phyloP scores from a whole-genome alignment of 2,329 filamentous ascomycete species.

The Annulohypoxylon truncatum region DNA sequence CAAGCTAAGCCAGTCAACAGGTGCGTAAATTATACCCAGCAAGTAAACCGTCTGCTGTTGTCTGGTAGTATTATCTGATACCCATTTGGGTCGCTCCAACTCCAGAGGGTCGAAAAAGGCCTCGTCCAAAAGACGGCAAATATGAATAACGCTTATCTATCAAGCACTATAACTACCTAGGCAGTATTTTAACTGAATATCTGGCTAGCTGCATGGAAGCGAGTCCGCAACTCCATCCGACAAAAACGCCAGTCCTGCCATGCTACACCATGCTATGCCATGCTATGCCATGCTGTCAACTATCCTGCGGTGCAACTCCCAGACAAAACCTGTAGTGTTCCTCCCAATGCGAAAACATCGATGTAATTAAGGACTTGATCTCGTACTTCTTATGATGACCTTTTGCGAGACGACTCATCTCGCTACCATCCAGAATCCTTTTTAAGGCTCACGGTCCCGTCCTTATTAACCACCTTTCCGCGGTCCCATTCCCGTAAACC shows the following conservation, averaged over 20 bases:
- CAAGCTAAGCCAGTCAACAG: too few species aligned
- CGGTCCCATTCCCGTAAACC: constrained; percentile 72
- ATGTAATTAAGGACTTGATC: background rate
- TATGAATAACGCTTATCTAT: background rate
- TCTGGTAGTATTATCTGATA: too few species aligned
- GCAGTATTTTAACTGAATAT: background rate
- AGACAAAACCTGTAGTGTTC: background rate
- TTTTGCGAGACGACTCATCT: background rate
- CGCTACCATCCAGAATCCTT: constrained; percentile 22
- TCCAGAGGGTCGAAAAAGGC: background rate
- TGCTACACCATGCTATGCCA: constrained; percentile 19
- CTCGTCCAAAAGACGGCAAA: background rate
- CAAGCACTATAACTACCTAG: background rate
- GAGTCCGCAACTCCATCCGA: background rate
- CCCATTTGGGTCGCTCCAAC: too few species aligned
- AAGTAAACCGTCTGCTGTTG: too few species aligned
- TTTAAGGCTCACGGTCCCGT: constrained; percentile 27
- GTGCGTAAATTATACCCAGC: background rate
- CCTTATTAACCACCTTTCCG: constrained; percentile 57
- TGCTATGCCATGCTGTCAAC: constrained; percentile 16
- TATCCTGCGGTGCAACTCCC: background rate
- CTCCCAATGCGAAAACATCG: background rate
- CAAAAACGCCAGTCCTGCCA: constrained; percentile 14
- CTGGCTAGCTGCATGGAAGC: background rate
- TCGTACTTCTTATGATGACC: background rate